phyloP scores from a whole-genome alignment of 208 protist species.

The Phytomonas sp. region DNA sequence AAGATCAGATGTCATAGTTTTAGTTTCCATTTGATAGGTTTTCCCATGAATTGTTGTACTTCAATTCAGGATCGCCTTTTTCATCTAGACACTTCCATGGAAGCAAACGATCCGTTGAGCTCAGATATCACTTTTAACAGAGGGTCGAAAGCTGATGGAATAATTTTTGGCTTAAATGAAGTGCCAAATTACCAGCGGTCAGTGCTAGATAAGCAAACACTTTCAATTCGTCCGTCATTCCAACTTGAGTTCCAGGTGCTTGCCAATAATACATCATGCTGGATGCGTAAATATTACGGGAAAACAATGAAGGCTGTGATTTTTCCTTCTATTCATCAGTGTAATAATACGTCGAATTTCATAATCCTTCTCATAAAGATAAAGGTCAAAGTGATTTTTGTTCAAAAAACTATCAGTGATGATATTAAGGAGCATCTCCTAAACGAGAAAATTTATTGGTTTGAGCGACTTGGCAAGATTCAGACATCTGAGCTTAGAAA shows the following conservation, averaged over 20 bases:
- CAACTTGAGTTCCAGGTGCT: background rate
- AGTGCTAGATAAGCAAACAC: background rate
- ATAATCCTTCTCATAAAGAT: background rate
- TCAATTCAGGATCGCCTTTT: background rate
- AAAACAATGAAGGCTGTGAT: background rate
- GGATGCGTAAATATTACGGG: background rate
- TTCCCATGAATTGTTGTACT: background rate
- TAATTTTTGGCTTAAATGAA: background rate
- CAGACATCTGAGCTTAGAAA: background rate
- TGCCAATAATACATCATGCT: background rate
- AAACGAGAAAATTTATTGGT: conserved; percentile 2
- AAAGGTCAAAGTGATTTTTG: conserved; percentile 7
- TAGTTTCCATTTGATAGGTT: background rate
- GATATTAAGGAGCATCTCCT: conserved; percentile 12
- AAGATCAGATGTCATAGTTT: background rate
- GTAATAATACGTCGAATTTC: background rate
- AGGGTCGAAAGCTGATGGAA: background rate
- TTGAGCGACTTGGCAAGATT: conserved; percentile 11
- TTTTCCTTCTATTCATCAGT: background rate
- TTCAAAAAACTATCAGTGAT: conserved; percentile 5
- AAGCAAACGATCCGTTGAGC: background rate
- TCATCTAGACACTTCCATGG: background rate
- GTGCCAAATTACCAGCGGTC: background rate
- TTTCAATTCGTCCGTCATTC: background rate
- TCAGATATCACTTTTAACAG: background rate